Conservation (phyloP, 106 monocot species). For the Dioscorea zingiberensis region DNA sequence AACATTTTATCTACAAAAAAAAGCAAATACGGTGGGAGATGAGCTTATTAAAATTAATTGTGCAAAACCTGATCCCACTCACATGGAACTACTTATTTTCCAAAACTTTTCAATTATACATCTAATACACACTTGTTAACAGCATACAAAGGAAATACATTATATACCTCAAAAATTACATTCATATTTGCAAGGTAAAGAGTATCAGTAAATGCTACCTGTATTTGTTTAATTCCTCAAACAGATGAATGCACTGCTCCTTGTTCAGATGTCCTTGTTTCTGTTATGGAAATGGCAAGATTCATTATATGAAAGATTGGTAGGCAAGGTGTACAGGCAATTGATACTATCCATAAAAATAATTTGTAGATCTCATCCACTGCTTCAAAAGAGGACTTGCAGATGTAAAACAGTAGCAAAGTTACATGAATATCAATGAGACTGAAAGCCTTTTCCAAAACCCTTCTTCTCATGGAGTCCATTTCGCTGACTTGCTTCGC, state of each 20-base stretch:
- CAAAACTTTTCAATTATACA: too few relatives aligned
- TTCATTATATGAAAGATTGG: not conserved
- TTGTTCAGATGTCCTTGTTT: constrained; percentile 68
- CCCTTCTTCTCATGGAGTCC: constrained; percentile 69
- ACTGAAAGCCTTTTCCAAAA: constrained; percentile 80
- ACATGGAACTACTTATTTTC: too few relatives aligned
- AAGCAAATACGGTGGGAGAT: too few relatives aligned
- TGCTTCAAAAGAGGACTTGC: not conserved
- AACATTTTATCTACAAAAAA: too few relatives aligned
- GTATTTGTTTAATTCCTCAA: constrained; percentile 90
- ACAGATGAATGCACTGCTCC: constrained; percentile 62
- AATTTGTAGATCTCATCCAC: not conserved
- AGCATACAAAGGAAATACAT: too few relatives aligned
- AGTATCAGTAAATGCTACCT: constrained; percentile 48
- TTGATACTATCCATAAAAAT: not conserved
- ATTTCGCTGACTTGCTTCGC: constrained; percentile 80
- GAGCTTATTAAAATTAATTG: too few relatives aligned
- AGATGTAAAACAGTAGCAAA: not conserved
- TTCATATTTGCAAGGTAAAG: too few relatives aligned
- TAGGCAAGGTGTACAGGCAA: not conserved
- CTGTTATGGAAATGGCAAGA: constrained; percentile 35
- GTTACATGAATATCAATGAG: constrained; percentile 80
- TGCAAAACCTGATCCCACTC: too few relatives aligned
- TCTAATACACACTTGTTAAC: too few relatives aligned
- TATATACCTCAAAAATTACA: too few relatives aligned